Evolutionary conservation across 305 asterid genomes (phyloP), one percentile per base, ranked within the genome.

Genomic region (Fraxinus paxiana): DNA sequence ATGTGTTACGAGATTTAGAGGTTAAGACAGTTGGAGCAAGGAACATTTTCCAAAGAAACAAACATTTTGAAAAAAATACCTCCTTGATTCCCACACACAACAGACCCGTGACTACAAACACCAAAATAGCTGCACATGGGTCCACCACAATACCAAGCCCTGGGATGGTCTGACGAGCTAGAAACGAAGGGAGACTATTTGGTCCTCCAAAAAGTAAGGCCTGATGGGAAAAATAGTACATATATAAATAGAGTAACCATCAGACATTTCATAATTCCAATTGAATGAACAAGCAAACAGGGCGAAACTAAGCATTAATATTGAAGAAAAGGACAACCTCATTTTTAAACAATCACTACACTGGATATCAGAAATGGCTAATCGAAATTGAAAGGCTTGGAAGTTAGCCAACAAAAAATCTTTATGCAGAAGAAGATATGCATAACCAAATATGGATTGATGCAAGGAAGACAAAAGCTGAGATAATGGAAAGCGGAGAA

Each of bases 121-220:
- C 96, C 82, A 95, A 86, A 79, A 91, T 15, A 82, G 97, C 92
- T 33, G 97, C 98, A 89, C 95, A 91, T 71, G 98, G 98, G 77
- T 95, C 99, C 33, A 95, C 95, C 37, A 90, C 88, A 78, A 93
- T 31, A 79, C 71, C 91, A 85, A 93, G 80, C 71, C 94, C 95
- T 28, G 97, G 99, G 81, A 95, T 90, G 48, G 94, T 91, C 35
- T 92, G 93, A 59, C 97, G 98, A 78, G 97, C 91, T 76, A 95
- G 85, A 84, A 91, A 87, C 75, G 63, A 81, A 46, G 99, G 98
- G 73, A 95, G 94, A 86, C 91, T 93, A 88, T 83, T 87, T 74
- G 92, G 80, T 80, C 97, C 97, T 84, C 99, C 99, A 84, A 91
- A 92, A 73, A 95, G 95, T 90, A 93, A 61, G 54, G 98, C 98